Conservation (phyloP, 139 green algal genomes). For the Zygnema cylindricum region DNA sequence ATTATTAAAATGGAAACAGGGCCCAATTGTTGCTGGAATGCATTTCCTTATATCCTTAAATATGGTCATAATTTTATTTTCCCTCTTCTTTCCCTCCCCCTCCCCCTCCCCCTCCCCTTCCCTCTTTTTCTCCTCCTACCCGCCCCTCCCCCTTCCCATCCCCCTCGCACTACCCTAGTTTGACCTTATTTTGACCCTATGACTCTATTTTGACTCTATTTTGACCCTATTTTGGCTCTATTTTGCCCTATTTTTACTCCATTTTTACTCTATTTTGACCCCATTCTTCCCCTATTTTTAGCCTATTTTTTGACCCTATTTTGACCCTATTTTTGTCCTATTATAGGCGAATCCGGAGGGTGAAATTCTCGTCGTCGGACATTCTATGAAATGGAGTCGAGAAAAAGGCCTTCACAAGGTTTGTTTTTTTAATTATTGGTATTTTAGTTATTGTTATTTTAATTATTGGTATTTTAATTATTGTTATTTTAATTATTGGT, state of each 20-base stretch:
- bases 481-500: not conserved
- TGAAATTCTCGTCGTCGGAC: not conserved
- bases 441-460: not conserved
- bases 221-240: not conserved
- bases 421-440: not conserved
- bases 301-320: not conserved
- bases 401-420: conserved; percentile 4
- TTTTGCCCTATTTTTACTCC: not conserved
- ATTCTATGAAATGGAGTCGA: conserved; percentile 8
- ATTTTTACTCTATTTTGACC: conserved; percentile 3
- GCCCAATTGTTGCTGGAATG: no score
- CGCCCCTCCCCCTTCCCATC: no score
- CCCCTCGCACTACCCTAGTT: no score
- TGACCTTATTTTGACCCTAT: not conserved
- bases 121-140: no score
- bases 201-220: not conserved
- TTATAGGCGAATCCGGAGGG: not conserved
- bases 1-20: no score
- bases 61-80: no score
- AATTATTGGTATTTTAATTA: conserved; percentile 5
- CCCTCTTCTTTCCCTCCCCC: no score
- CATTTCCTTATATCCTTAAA: no score
- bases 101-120: no score
- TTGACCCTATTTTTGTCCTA: not conserved
- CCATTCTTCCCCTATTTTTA: conserved; percentile 2